Conservation (phyloP, 108 stramenopile species). For the Cyclotella kingstonii region DNA sequence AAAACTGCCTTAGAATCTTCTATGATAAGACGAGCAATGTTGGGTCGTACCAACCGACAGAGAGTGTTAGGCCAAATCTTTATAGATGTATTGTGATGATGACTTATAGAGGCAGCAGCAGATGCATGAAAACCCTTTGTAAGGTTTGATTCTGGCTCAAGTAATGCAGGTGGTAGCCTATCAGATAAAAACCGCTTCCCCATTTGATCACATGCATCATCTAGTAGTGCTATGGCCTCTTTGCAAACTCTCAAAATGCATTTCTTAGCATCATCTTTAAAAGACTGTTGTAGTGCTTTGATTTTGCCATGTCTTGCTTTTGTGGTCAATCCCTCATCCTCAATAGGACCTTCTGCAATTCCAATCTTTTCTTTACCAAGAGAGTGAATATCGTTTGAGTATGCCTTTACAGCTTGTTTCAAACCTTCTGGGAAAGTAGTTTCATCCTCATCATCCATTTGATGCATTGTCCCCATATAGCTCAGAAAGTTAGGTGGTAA, state of each 20-base stretch:
- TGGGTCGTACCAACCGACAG: constrained; percentile 80
- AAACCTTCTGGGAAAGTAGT: constrained; percentile 56
- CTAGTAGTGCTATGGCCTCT: constrained; percentile 77
- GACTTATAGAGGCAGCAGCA: constrained; percentile 2
- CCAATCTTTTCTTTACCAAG: constrained; percentile 18
- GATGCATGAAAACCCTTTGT: constrained; percentile 44
- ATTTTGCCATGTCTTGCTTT: constrained; percentile 18
- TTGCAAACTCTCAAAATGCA: constrained; percentile 79
- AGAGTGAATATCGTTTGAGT: constrained; percentile 12
- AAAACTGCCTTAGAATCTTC: constrained; percentile 93
- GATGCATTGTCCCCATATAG: constrained; percentile 91
- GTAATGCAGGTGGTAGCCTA: constrained; percentile 87
- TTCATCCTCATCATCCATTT: constrained; percentile 48
- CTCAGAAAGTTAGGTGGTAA: constrained; percentile 86
- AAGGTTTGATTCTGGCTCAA: constrained; percentile 49
- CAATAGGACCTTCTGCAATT: constrained; percentile 42
- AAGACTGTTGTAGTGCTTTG: constrained; percentile 43
- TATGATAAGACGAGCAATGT: constrained; percentile 86
- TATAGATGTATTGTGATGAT: constrained; percentile 36
- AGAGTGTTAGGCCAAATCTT: constrained; percentile 73
- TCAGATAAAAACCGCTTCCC: constrained; percentile 89
- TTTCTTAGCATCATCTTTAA: constrained; percentile 75
- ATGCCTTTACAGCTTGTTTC: constrained; percentile 45
- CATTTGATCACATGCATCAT: constrained; percentile 94
- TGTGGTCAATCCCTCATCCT: constrained; percentile 29